A percentile compares a stretch with the other conserved stretches of the same genome.
Evolutionary conservation across 2,329 filamentous ascomycete species (phyloP).

Genomic region (Xylaria sp.): DNA sequence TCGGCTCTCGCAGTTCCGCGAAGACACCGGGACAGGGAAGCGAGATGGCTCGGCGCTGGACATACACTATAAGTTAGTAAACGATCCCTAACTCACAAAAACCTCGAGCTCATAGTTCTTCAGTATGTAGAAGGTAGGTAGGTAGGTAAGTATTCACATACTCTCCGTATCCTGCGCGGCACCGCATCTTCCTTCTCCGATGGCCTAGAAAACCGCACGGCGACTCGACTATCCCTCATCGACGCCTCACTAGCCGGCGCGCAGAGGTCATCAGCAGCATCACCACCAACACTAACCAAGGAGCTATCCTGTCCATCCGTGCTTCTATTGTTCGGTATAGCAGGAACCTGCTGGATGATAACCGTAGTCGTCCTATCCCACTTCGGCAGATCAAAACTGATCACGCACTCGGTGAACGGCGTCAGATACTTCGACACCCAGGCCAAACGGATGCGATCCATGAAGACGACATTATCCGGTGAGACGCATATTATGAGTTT

Average conservation of each 20-base stretch:
- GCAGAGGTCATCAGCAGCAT: neutral
- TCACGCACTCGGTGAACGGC: conserved; percentile 17
- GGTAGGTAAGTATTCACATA: conserved; percentile 4
- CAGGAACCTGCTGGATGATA: conserved; percentile 35
- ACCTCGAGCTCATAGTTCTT: too few relatives aligned
- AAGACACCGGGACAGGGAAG: conserved; percentile 5
- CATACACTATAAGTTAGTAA: neutral
- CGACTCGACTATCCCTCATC: neutral
- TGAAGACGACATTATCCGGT: neutral
- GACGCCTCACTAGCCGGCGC: neutral
- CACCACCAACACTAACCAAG: neutral
- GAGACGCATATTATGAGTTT: conserved; percentile 27
- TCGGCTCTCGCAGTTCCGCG: neutral
- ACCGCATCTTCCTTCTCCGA: too few relatives aligned
- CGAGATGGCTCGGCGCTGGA: conserved; percentile 11
- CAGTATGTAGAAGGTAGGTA: too few relatives aligned
- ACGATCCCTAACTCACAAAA: neutral
- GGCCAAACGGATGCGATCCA: conserved; percentile 14
- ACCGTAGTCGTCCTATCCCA: conserved; percentile 29
- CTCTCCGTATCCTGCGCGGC: neutral
- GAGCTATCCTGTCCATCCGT: neutral
- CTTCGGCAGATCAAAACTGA: conserved; percentile 24
- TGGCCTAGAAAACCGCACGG: neutral
- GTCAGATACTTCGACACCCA: conserved; percentile 34
- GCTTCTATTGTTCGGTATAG: neutral